These are phyloP conservation scores for Stenogyne calaminthoides DNA, from an alignment of 305 asterid genomes.

Conservation along the genomic window DNA sequence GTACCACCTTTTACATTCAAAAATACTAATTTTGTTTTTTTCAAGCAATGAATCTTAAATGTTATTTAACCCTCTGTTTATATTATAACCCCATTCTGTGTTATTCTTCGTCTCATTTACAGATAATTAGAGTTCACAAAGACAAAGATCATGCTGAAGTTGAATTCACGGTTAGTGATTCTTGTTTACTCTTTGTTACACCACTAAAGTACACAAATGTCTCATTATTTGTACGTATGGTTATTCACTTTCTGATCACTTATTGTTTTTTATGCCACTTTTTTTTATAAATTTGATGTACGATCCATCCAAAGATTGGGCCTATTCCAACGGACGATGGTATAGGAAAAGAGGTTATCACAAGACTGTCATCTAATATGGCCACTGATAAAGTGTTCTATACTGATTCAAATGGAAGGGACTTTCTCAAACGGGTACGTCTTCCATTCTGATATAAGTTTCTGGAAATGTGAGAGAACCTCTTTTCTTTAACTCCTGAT, in stretches of 20 bases:
- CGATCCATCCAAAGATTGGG: conserved; percentile 60
- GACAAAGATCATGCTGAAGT: conserved; percentile 86
- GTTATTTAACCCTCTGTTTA: background rate
- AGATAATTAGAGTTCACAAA: conserved; percentile 76
- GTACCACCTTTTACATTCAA: background rate
- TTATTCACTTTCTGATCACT: background rate
- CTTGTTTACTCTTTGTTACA: background rate
- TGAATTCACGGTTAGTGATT: conserved; percentile 73
- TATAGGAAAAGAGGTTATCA: conserved; percentile 83
- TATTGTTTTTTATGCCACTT: background rate
- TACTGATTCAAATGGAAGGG: conserved; percentile 91
- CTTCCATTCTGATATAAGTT: background rate
- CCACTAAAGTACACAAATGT: background rate
- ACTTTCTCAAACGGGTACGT: conserved; percentile 81
- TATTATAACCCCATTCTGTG: background rate
- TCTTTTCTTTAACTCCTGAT: background rate
- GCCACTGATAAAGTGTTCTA: conserved; percentile 64
- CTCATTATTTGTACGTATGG: background rate
- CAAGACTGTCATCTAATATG: conserved; percentile 73
- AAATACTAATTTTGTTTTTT: background rate
- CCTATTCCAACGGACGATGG: conserved; percentile 73
- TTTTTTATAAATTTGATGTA: conserved; percentile 8
- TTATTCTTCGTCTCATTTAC: conserved; percentile 29
- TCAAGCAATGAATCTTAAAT: background rate
- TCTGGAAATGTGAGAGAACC: background rate